Evolutionary conservation across 257 asterid species (phyloP).

Genomic region (Paraleonurus japonicus): DNA sequence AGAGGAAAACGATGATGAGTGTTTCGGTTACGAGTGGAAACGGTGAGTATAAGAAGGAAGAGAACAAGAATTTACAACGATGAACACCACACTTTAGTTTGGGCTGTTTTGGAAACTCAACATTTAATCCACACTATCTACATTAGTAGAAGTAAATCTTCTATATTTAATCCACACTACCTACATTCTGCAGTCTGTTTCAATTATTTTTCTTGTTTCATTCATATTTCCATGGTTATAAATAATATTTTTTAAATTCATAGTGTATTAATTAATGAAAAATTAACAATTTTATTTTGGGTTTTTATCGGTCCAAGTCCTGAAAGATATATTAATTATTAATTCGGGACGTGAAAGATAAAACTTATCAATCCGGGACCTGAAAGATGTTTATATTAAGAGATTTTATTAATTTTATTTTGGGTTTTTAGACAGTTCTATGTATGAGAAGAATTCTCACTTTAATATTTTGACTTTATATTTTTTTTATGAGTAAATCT

Average conservation of each 20-base stretch:
- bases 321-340: too few species aligned
- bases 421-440: too few species aligned
- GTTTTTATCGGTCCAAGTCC: too few species aligned
- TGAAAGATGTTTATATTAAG: too few species aligned
- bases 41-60: conserved; percentile 37
- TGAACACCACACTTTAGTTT: conserved; percentile 4
- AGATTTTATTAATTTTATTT: too few species aligned
- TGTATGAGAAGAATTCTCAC: too few species aligned
- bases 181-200: neutral
- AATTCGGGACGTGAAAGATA: too few species aligned
- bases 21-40: conserved; percentile 31
- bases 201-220: neutral
- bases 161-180: neutral
- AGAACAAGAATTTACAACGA: conserved; percentile 24
- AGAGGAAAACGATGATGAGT: conserved; percentile 18
- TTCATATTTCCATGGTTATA: neutral
- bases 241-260: neutral
- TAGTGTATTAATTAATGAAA: too few species aligned
- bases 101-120: conserved; percentile 14
- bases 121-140: neutral
- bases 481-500: too few species aligned
- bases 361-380: too few species aligned
- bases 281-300: too few species aligned
- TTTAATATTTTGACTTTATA: too few species aligned
- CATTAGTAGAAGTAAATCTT: neutral